A percentile compares a stretch with the other conserved stretches of the same genome.
Evolutionary conservation across 805 yeast species (phyloP).

Genomic region (Myxozyma sirexii): DNA sequence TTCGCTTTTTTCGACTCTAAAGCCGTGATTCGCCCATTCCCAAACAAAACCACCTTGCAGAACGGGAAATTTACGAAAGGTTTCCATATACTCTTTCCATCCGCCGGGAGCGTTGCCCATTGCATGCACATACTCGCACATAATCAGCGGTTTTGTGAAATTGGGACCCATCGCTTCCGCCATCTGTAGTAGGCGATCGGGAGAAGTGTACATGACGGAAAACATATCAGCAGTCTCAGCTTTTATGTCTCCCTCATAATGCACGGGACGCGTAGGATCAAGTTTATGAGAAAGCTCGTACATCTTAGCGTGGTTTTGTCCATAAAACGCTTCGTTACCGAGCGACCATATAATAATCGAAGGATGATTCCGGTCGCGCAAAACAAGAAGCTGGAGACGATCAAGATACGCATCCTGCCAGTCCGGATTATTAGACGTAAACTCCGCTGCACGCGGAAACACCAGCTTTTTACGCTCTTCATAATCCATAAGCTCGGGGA

Average conservation of each 20-base stretch:
- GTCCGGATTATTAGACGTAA: slow-evolving; percentile 41
- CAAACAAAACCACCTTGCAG: slow-evolving; percentile 47
- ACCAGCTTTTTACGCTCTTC: slow-evolving; percentile 20
- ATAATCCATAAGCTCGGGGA: slow-evolving; percentile 17
- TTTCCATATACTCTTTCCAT: slow-evolving; percentile 43
- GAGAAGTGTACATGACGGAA: slow-evolving; percentile 43
- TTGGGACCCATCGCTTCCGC: slow-evolving; percentile 29
- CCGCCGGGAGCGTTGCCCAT: slow-evolving; percentile 49
- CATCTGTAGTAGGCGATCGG: slow-evolving; percentile 36
- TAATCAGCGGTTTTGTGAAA: slow-evolving; percentile 42
- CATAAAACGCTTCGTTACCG: slow-evolving; percentile 47
- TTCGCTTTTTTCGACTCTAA: slow-evolving; percentile 29
- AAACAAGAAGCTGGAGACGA: slow-evolving; percentile 41
- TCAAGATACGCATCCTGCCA: slow-evolving; percentile 46
- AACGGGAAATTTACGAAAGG: slow-evolving; percentile 40
- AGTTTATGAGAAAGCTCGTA: slow-evolving; percentile 37
- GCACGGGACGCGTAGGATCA: slow-evolving; percentile 43
- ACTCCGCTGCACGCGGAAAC: slow-evolving; percentile 34
- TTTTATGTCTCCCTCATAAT: slow-evolving; percentile 43
- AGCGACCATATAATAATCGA: slow-evolving; percentile 46
- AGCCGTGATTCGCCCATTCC: slow-evolving; percentile 49
- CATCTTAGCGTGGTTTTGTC: slow-evolving; percentile 43
- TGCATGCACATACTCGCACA: slow-evolving; percentile 47
- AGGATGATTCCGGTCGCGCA: slow-evolving; percentile 45
- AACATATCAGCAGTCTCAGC: slow-evolving; percentile 42